A percentile compares a stretch with the other conserved stretches of the same genome.
Evolutionary conservation across 1,284 basidiomycete species (phyloP).

Genomic region (Sparassis latifolia): DNA sequence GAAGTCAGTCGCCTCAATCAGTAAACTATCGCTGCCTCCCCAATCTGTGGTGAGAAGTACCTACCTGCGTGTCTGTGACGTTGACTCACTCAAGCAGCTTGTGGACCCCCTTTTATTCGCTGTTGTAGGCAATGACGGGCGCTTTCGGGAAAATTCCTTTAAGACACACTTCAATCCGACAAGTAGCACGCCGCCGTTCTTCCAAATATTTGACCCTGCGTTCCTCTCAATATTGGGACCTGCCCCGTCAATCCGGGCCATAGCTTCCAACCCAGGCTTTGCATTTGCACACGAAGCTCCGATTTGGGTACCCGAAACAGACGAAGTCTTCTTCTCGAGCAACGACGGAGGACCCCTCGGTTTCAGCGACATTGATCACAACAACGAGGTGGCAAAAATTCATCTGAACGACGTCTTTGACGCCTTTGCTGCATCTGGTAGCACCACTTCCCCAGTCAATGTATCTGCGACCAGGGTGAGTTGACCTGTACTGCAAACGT

Average conservation of each 20-base stretch:
- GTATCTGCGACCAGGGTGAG: slow-evolving; percentile 49
- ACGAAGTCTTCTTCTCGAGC: slow-evolving; percentile 49
- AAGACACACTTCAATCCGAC: slow-evolving; percentile 33
- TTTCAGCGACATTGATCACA: slow-evolving; percentile 35
- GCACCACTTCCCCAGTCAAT: slow-evolving; percentile 35
- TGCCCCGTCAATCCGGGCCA: slow-evolving; percentile 47
- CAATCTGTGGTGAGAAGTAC: slow-evolving; percentile 18
- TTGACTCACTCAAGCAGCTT: slow-evolving; percentile 13
- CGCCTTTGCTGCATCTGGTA: slow-evolving; percentile 22
- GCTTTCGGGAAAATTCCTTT: slow-evolving; percentile 24
- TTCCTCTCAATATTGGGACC: slow-evolving; percentile 58
- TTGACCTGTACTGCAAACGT: not conserved
- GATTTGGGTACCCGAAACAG: slow-evolving; percentile 51
- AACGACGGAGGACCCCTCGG: slow-evolving; percentile 39
- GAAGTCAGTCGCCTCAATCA: not conserved
- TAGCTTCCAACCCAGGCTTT: slow-evolving; percentile 52
- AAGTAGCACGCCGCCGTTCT: slow-evolving; percentile 46
- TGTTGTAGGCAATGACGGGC: slow-evolving; percentile 24
- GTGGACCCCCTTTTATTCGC: slow-evolving; percentile 24
- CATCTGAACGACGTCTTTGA: slow-evolving; percentile 28
- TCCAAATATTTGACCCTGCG: slow-evolving; percentile 59
- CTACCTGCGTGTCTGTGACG: not conserved
- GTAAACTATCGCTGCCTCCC: slow-evolving; percentile 8
- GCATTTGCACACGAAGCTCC: slow-evolving; percentile 74
- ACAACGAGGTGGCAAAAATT: slow-evolving; percentile 36